Evolutionary conservation across 1,139 yeast species (phyloP), one percentile per base, ranked within the genome.

Genomic region (Saccharomyces hybrid): DNA sequence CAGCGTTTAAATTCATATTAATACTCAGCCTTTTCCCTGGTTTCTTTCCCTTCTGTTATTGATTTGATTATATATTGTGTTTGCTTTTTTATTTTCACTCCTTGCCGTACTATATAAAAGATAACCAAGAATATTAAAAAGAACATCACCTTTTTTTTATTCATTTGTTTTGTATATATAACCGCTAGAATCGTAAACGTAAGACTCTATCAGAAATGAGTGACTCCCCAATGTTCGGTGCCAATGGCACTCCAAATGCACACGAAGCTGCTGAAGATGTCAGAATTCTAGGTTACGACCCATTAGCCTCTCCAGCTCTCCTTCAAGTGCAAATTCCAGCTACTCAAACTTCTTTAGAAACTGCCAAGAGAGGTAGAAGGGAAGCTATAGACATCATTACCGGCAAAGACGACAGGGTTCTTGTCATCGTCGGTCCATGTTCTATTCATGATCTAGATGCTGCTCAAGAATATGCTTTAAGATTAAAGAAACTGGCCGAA

Each of bases 391-490:
- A 81, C 42, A 86, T 91, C 57, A 79, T 91, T 62, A 76, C 79
- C 60, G 87, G 88, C 54, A 75, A 78, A 60, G 91, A 87, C 66
- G 96, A 89, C 79, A 83, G 90, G 68, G 78, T 90, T 56, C 76
- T 93, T 54, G 87, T 90, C 42, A 78, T 85, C 53, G 95, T 93
- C 54, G 97, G 99, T 2, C 99, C 99, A 58, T 93, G 99, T 72
- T 91, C 98, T 31, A 85, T 93, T 65, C 99, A 93, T 71, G 98
- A 93, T 72, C 82, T 95, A 57, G 82, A 77, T 46, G 87, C 95
- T 46, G 98, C 98, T 47, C 73, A 87, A 71, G 98, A 89, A 50
- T 93, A 93, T 73, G 96, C 95, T 56, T 73, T 72, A 41, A 79
- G 87, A 63, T 78, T 93, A 62, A 79, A 83, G 70, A 77, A 77